Evolutionary conservation across 148 eudicot species (phyloP).

Genomic region (Linanthus parryae): DNA sequence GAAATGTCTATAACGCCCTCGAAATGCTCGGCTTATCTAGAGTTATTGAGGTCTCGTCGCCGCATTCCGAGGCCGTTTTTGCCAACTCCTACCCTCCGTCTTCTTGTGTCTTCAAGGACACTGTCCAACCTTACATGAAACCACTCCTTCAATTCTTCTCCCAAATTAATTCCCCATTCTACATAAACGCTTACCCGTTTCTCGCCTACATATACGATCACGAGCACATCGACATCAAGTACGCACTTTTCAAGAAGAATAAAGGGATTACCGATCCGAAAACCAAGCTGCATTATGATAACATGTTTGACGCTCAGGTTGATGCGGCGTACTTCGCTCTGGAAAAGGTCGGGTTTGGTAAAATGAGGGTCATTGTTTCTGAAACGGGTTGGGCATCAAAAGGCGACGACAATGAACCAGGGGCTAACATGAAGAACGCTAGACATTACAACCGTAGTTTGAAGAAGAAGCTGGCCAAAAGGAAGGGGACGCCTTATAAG

Average conservation of each 20-base stretch:
- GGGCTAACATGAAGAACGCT: slow-evolving; percentile 51
- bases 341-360: slow-evolving; percentile 53
- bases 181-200: slow-evolving; percentile 80
- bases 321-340: slow-evolving; percentile 74
- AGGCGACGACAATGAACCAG: slow-evolving; percentile 61
- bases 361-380: slow-evolving; percentile 75
- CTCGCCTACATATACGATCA: slow-evolving; percentile 75
- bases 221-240: slow-evolving; percentile 42
- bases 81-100: slow-evolving; percentile 70
- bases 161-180: slow-evolving; percentile 52
- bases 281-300: slow-evolving; percentile 64
- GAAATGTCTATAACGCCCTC: slow-evolving; percentile 57
- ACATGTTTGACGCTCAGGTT: slow-evolving; percentile 77
- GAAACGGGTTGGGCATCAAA: slow-evolving; percentile 94
- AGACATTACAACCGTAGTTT: slow-evolving; percentile 54
- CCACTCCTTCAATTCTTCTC: slow-evolving; percentile 58
- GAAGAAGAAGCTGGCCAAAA: slow-evolving; percentile 48
- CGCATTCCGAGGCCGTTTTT: slow-evolving; percentile 78
- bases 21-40: slow-evolving; percentile 27
- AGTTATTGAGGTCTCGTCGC: slow-evolving; percentile 50
- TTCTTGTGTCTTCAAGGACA: slow-evolving; percentile 59
- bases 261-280: slow-evolving; percentile 51
- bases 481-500: slow-evolving; percentile 73
- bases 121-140: slow-evolving; percentile 55
- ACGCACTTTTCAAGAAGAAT: slow-evolving; percentile 56